Conservation (phyloP, 2,329 filamentous ascomycete genomes). For the Microthyrium microscopicum region DNA sequence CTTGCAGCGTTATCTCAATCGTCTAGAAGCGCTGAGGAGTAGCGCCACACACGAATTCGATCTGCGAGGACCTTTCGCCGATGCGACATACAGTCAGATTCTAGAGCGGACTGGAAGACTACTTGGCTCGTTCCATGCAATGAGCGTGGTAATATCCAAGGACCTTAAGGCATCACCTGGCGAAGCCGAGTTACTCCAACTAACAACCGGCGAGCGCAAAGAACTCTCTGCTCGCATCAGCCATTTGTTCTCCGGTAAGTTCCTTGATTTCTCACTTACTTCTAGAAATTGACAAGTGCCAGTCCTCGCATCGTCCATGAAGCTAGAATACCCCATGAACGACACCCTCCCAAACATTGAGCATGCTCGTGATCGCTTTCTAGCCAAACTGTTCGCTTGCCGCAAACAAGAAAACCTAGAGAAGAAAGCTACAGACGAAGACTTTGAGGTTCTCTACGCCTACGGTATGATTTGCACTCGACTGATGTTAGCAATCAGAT, state of each 20-base stretch:
- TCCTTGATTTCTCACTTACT: neutral
- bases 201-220: constrained; percentile 61
- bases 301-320: constrained; percentile 83
- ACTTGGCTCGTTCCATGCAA: constrained; percentile 86
- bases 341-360: constrained; percentile 76
- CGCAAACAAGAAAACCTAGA: constrained; percentile 46
- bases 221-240: constrained; percentile 79
- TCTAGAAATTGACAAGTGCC: constrained; percentile 10
- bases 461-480: constrained; percentile 42
- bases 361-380: constrained; percentile 60
- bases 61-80: constrained; percentile 71
- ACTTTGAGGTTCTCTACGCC: constrained; percentile 85
- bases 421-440: constrained; percentile 46
- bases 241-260: constrained; percentile 52
- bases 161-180: constrained; percentile 60
- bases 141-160: constrained; percentile 82
- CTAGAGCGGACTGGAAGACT: constrained; percentile 68
- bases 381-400: constrained; percentile 80
- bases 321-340: constrained; percentile 83
- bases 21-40: constrained; percentile 54
- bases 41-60: constrained; percentile 77
- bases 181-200: constrained; percentile 63
- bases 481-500: neutral
- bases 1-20: constrained; percentile 61
- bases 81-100: constrained; percentile 54